Evolutionary conservation across 768 basidiomycete genomes (phyloP), one percentile per base, ranked within the genome.

Genomic region (Rhizopogon vesiculosus): DNA sequence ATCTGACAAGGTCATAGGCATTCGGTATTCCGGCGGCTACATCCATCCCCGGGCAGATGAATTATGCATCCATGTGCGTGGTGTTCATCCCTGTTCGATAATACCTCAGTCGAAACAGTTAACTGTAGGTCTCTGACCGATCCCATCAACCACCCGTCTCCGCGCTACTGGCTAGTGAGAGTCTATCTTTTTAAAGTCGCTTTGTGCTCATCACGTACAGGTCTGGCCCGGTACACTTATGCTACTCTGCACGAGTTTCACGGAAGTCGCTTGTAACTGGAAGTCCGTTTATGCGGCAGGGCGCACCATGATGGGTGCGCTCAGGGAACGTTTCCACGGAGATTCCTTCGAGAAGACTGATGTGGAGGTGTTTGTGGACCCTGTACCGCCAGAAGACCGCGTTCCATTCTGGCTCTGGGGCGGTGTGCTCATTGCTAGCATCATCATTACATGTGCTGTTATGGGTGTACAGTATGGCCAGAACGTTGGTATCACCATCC

Each of bases 351-450:
- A 46, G 5, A 41, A 52, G 29, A 48, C 45, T 12, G 45, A 66
- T 31, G 61, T 73, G 35, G 67, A 70, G 3, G 76, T 78, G 3
- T 77, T 81, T 51, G 73, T 76, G 52, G 83, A 85, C 61, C 74
- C 77, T 56, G 79, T 82, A 2, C 82, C 83, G 0, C 59, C 69
- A 1, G 74, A 74, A 45, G 82, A 87, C 61, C 81, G 78, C 8
- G 78, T 86, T 39, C 85, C 83, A 8, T 61, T 70, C 8, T 70
- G 69, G 56, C 81, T 82, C 78, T 86, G 84, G 84, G 69, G 74
- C 1, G 65, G 62, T 31, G 82, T 83, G 44, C 66, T 85, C n/a
- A 28, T 75, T 43, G 38, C 73, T 46, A 78, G 76, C 58, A 76
- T 76, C 19, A 64, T 84, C 60, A 69, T 83, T 63, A 79, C 73